These are phyloP conservation scores for Exophiala phaeomuriformis DNA, from an alignment of 2,329 filamentous ascomycete genomes.

Conservation along the genomic window DNA sequence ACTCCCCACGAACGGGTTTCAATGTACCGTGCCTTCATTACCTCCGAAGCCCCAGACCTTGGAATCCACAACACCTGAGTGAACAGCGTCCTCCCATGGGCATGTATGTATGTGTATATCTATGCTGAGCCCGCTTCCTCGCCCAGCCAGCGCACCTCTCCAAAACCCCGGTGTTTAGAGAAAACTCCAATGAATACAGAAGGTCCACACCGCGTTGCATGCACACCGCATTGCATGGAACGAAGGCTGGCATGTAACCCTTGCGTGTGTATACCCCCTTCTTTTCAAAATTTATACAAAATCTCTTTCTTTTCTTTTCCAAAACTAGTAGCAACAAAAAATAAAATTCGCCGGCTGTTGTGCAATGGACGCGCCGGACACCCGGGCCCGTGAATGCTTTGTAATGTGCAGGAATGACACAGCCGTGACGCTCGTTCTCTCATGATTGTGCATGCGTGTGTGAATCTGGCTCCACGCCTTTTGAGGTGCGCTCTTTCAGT, in stretches of 20 bases:
- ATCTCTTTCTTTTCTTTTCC: neutral
- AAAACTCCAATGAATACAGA: too few species aligned
- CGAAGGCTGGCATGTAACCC: too few species aligned
- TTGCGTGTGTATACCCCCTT: too few species aligned
- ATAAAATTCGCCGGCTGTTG: neutral
- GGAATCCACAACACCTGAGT: too few species aligned
- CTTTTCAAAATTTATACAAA: neutral
- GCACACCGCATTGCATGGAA: too few species aligned
- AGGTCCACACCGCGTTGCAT: too few species aligned
- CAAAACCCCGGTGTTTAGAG: too few species aligned
- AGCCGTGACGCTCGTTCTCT: conserved; percentile 12
- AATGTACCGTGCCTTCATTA: neutral
- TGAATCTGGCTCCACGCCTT: neutral
- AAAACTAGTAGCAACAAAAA: conserved; percentile 30
- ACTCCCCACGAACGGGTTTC: neutral
- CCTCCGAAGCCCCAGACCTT: neutral
- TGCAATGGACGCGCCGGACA: neutral
- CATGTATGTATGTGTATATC: too few species aligned
- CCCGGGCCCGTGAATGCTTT: neutral
- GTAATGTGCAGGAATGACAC: conserved; percentile 1
- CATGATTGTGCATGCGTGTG: neutral
- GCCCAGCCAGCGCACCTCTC: too few species aligned
- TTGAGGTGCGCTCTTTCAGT: neutral
- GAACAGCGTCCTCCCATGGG: too few species aligned
- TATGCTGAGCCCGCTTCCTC: too few species aligned